These are phyloP conservation scores for Pharnaceum exiguum DNA, from an alignment of 148 eudicot genomes.

Conservation along the genomic window DNA sequence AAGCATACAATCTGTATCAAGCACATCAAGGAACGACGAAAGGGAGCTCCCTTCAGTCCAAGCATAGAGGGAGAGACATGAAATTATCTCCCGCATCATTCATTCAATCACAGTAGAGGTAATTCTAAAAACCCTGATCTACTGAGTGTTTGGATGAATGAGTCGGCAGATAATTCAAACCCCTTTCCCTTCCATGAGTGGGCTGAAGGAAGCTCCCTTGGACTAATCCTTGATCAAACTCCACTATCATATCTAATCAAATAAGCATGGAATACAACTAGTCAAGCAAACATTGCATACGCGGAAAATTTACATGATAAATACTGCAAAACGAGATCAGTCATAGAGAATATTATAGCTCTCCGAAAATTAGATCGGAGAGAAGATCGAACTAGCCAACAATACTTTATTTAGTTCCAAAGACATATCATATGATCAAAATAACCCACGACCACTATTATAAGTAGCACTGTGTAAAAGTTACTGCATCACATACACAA, in stretches of 20 bases:
- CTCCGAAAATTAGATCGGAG: no score
- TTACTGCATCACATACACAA: no score
- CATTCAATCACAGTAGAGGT: conserved; percentile 88
- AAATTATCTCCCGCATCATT: conserved; percentile 99
- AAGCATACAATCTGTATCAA: no score
- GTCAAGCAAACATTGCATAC: neutral
- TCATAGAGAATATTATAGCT: no score
- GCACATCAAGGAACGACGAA: conserved; percentile 32
- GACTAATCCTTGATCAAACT: conserved; percentile 28
- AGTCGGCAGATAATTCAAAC: conserved; percentile 99
- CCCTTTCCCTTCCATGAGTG: conserved; percentile 83
- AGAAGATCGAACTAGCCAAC: no score
- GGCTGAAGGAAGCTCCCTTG: conserved; percentile 98
- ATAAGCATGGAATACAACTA: neutral
- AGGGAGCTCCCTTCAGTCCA: conserved; percentile 99
- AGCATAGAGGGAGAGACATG: conserved; percentile 76
- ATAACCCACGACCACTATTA: no score
- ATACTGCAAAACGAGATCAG: no score
- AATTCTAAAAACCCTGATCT: conserved; percentile 28
- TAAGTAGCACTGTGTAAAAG: no score
- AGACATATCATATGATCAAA: no score
- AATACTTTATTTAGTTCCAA: no score
- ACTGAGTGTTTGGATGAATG: conserved; percentile 92
- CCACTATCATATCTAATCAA: neutral
- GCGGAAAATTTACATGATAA: neutral